These are phyloP conservation scores for Penicillium pancosmium DNA, from an alignment of 495 filamentous ascomycete genomes.

Conservation along the genomic window DNA sequence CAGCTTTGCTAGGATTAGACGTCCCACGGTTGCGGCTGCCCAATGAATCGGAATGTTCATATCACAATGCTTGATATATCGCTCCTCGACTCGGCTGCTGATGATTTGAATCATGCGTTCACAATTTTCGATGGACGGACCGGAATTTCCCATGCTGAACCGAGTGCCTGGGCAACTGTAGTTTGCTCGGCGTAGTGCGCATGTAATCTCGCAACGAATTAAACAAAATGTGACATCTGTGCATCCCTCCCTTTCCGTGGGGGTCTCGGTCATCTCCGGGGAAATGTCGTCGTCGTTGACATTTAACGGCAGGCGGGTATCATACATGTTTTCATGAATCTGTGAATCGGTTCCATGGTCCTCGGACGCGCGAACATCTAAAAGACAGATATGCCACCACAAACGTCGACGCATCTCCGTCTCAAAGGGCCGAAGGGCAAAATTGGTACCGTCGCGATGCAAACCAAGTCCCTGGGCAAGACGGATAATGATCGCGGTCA, in stretches of 20 bases:
- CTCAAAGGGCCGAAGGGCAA: slow-evolving; percentile 74
- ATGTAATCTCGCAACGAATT: slow-evolving; percentile 65
- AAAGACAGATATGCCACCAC: slow-evolving; percentile 80
- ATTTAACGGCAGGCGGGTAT: slow-evolving; percentile 74
- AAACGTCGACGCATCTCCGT: slow-evolving; percentile 82
- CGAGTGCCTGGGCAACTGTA: slow-evolving; percentile 32
- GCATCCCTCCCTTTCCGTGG: slow-evolving; percentile 57
- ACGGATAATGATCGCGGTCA: slow-evolving; percentile 73
- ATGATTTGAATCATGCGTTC: slow-evolving; percentile 65
- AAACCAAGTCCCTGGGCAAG: slow-evolving; percentile 80
- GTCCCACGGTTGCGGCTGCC: slow-evolving; percentile 68
- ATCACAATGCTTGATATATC: slow-evolving; percentile 54
- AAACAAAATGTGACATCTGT: slow-evolving; percentile 85
- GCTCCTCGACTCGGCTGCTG: slow-evolving; percentile 62
- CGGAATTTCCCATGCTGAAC: slow-evolving; percentile 21
- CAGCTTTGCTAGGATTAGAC: slow-evolving; percentile 69
- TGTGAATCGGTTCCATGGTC: slow-evolving; percentile 82
- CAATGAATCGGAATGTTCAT: slow-evolving; percentile 68
- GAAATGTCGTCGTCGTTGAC: slow-evolving; percentile 79
- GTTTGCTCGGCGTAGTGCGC: slow-evolving; percentile 45
- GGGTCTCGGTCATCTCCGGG: slow-evolving; percentile 63
- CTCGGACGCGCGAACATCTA: slow-evolving; percentile 78
- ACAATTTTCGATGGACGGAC: slow-evolving; percentile 50
- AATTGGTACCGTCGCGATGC: slow-evolving; percentile 77
- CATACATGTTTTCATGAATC: slow-evolving; percentile 69